Percentiles rank a stretch among this genome's conserved stretches.
Evolutionary conservation across 2,329 filamentous ascomycete species (phyloP).

Genomic region (Diaporthe sp.): DNA sequence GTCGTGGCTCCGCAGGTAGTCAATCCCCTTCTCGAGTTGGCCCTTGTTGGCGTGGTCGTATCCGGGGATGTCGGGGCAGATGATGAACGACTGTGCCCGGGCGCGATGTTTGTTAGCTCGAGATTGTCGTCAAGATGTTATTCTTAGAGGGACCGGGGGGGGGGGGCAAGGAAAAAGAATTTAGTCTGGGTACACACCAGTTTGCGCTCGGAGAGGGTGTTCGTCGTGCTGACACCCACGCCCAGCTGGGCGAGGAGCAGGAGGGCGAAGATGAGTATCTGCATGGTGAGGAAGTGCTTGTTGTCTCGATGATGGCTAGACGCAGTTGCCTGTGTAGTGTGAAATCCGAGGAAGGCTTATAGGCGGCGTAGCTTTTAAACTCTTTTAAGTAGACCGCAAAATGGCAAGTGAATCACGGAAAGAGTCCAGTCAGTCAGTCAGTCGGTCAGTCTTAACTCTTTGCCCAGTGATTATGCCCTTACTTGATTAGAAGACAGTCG

Average conservation of each 20-base stretch:
- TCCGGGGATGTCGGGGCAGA: conserved; percentile 1
- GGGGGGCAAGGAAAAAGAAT: rapidly evolving
- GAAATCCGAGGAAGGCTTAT: too few relatives aligned
- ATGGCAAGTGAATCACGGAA: neutral
- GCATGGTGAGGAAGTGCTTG: neutral
- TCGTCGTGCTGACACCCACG: neutral
- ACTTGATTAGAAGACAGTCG: neutral
- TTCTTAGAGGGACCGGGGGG: neutral
- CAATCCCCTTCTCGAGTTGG: conserved; percentile 16
- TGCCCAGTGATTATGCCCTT: neutral
- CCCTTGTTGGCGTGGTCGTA: conserved; percentile 13
- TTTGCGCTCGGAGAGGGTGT: neutral
- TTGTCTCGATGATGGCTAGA: conserved; percentile 1
- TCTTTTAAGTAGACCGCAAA: neutral
- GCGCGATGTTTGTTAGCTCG: neutral
- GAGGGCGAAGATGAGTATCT: neutral
- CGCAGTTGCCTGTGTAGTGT: neutral
- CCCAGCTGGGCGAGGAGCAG: conserved; percentile 9
- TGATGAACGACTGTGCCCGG: neutral
- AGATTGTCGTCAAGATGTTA: neutral
- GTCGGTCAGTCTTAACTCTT: neutral
- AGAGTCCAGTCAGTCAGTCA: neutral
- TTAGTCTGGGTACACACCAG: neutral
- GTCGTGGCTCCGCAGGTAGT: neutral
- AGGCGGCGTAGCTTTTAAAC: too few relatives aligned